Evolutionary conservation across 2,329 filamentous ascomycete genomes (phyloP), one percentile per base, ranked within the genome.

Genomic region (Fusarium redolens): DNA sequence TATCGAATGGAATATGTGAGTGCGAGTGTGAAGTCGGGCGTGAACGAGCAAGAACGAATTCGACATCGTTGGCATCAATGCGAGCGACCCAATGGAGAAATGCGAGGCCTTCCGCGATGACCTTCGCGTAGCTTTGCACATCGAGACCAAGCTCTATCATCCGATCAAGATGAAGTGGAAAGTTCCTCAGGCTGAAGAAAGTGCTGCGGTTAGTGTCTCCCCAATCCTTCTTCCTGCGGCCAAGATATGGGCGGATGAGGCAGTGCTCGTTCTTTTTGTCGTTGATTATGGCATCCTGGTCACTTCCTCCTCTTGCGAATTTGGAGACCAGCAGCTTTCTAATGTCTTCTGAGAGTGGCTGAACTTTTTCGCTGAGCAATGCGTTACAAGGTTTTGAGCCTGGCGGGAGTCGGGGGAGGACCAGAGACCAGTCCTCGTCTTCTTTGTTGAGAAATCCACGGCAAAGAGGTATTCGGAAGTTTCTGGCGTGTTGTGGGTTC

Each of bases 51-150:
- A 90, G 82, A 1, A 90, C 88, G 70, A 89, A 90, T 54, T 90
- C 86, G 4, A 90, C 81, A 50, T 89, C 87, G 40, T 85, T 85
- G 1, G 83, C 87, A 68, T 90, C 87, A 0, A 88, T 74, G 15
- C 78, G 68, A 0, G 81, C 83, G 3, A 72, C 50, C 87, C 86
- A 90, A 66, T 88, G 84, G 56, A 90, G 78, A 5, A 85, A 79
- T 0, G 88, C 87, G 0, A 90, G 81, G 1, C 84, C 81, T 7
- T 86, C 82, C 0, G 85, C 88, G 82, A 90, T 88, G 1, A 79
- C 77, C 3, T 60, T 59, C 0, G 85, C 84, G 67, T 87, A 88
- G 3, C 30, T 33, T 14, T 43, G 43, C 6, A 61, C 30, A 2
- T 81, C 69, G 0, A 89, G 75, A 0, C 71, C 75, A 0, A 89